phyloP scores from a whole-genome alignment of 2,329 filamentous ascomycete genomes.

The Lachnellula suecica region DNA sequence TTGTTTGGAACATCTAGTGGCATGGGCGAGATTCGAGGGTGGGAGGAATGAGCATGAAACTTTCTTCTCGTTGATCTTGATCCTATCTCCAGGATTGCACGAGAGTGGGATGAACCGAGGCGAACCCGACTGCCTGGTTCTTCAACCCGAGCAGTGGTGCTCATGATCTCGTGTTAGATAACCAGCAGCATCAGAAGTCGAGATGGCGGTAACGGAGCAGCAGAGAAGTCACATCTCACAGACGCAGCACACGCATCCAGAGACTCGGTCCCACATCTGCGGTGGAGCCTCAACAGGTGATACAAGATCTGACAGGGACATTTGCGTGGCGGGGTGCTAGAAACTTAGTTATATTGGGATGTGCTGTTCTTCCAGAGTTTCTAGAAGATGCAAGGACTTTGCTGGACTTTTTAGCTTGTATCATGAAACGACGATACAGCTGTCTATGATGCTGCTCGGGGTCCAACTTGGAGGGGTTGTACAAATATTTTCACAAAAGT shows the following conservation, averaged over 20 bases:
- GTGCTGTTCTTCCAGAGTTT: neutral
- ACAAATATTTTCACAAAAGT: no score
- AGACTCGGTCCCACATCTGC: neutral
- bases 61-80: no score
- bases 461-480: no score
- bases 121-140: slow-evolving; percentile 8
- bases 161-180: slow-evolving; percentile 10
- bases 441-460: no score
- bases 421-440: neutral
- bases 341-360: neutral
- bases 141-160: neutral
- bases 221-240: neutral
- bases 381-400: neutral
- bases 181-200: slow-evolving; percentile 9
- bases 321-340: neutral
- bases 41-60: no score
- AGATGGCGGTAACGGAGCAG: neutral
- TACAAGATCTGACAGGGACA: slow-evolving; percentile 1
- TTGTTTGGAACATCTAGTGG: no score
- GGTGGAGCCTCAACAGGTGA: slow-evolving; percentile 2
- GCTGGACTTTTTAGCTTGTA: no score
- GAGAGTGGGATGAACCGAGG: no score
- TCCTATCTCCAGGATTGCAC: no score
- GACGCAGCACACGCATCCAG: neutral
- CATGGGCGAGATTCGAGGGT: no score